phyloP scores from a whole-genome alignment of 805 yeast genomes.

The Barnettozyma pratensis region DNA sequence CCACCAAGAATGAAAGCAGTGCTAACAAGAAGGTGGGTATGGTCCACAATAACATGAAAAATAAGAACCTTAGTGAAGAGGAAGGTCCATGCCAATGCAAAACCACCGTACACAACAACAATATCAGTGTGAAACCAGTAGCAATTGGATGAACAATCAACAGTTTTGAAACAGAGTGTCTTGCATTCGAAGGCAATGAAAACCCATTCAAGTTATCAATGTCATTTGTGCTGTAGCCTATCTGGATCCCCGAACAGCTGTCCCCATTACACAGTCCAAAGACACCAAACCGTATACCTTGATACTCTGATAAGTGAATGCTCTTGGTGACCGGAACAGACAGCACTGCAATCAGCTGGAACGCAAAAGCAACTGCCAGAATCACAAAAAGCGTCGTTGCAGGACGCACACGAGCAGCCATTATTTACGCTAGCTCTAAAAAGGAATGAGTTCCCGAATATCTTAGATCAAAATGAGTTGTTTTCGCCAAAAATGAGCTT shows the following conservation, averaged over 20 bases:
- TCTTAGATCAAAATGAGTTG: no score
- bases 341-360: constrained; percentile 54
- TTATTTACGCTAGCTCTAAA: background rate
- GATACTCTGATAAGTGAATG: constrained; percentile 45
- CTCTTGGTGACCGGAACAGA: constrained; percentile 52
- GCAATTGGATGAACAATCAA: constrained; percentile 67
- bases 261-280: constrained; percentile 54
- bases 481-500: no score
- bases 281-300: constrained; percentile 56
- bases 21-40: constrained; percentile 65
- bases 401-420: constrained; percentile 27
- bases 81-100: constrained; percentile 34
- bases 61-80: constrained; percentile 37
- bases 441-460: no score
- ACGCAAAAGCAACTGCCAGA: constrained; percentile 45
- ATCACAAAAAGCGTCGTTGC: constrained; percentile 33
- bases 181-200: constrained; percentile 53
- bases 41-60: constrained; percentile 51
- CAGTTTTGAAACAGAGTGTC: constrained; percentile 53
- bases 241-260: constrained; percentile 34
- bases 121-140: constrained; percentile 45
- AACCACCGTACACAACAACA: constrained; percentile 35
- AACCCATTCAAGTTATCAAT: constrained; percentile 33
- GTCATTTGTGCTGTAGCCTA: constrained; percentile 38
- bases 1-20: constrained; percentile 74